Evolutionary conservation across 352 stramenopile species (phyloP).

Genomic region (Blastocystis sp.): DNA sequence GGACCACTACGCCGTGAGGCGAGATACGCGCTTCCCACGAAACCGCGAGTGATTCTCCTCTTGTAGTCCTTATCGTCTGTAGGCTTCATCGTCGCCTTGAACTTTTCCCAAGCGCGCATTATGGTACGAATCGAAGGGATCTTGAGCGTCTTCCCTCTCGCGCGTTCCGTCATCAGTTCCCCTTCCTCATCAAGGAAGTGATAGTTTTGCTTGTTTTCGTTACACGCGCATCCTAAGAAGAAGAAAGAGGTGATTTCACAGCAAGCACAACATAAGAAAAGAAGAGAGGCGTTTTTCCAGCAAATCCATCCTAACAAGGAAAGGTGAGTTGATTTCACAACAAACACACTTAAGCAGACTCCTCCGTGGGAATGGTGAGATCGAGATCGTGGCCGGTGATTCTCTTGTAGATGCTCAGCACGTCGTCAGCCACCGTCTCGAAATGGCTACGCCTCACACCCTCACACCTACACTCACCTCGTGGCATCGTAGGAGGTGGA

Average conservation of each 20-base stretch:
- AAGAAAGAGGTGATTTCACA: too few relatives aligned
- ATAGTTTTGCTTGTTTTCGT: too few relatives aligned
- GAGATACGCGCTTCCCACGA: neutral
- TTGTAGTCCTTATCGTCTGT: constrained; percentile 46
- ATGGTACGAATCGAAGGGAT: neutral
- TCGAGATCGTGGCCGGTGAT: constrained; percentile 94
- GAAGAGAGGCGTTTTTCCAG: too few relatives aligned
- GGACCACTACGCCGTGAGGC: constrained; percentile 18
- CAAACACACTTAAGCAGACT: neutral
- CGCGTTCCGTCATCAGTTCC: neutral
- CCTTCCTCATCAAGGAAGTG: too few relatives aligned
- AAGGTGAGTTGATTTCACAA: neutral
- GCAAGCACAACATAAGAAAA: too few relatives aligned
- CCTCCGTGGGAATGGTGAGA: constrained; percentile 77
- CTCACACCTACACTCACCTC: constrained; percentile 70
- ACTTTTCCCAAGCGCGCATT: constrained; percentile 55
- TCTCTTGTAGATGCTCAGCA: constrained; percentile 92
- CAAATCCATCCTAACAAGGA: too few relatives aligned
- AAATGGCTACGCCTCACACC: constrained; percentile 83
- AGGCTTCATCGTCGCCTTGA: constrained; percentile 56
- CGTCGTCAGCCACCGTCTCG: constrained; percentile 91
- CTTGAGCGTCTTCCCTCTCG: neutral
- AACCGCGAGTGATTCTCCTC: constrained; percentile 43
- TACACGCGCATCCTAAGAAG: too few relatives aligned
- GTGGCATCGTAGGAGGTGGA: constrained; percentile 88